A percentile compares a stretch with the other conserved stretches of the same genome.
These are phyloP conservation scores for Dillenia suffruticosa DNA, from an alignment of 164 flowering plant genomes.

Conservation along the genomic window DNA sequence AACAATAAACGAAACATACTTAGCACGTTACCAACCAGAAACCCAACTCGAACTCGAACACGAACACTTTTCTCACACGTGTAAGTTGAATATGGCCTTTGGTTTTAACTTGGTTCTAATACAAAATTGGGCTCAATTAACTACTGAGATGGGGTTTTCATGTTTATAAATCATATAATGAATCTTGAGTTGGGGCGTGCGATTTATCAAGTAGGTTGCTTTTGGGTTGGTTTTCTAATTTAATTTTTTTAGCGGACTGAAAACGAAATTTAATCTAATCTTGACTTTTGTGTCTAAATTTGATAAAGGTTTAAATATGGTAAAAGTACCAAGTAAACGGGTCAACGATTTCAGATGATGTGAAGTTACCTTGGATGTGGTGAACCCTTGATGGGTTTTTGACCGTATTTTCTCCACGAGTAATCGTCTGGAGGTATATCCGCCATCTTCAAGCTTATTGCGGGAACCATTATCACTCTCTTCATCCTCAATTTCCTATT, in stretches of 20 bases:
- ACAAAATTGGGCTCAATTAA: too few relatives aligned
- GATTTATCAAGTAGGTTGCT: too few relatives aligned
- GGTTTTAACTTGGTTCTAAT: neutral
- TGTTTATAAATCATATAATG: too few relatives aligned
- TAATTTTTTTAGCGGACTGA: too few relatives aligned
- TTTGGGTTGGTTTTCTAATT: too few relatives aligned
- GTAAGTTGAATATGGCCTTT: neutral
- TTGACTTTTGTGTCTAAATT: neutral
- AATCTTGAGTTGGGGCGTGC: too few relatives aligned
- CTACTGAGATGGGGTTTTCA: too few relatives aligned
- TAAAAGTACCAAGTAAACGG: too few relatives aligned
- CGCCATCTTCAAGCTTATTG: slow-evolving; percentile 83
- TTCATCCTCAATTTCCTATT: slow-evolving; percentile 70
- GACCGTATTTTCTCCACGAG: slow-evolving; percentile 98
- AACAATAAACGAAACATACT: neutral
- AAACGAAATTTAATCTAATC: neutral
- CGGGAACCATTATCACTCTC: slow-evolving; percentile 78
- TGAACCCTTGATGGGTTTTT: slow-evolving; percentile 95
- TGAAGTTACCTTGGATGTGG: slow-evolving; percentile 81
- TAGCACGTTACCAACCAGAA: too few relatives aligned
- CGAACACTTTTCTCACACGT: neutral
- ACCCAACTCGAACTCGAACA: neutral
- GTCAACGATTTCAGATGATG: too few relatives aligned
- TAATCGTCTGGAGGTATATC: slow-evolving; percentile 94
- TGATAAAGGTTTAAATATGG: neutral